Evolutionary conservation across 2,329 filamentous ascomycete species (phyloP).

Genomic region (Seiridium cupressi): DNA sequence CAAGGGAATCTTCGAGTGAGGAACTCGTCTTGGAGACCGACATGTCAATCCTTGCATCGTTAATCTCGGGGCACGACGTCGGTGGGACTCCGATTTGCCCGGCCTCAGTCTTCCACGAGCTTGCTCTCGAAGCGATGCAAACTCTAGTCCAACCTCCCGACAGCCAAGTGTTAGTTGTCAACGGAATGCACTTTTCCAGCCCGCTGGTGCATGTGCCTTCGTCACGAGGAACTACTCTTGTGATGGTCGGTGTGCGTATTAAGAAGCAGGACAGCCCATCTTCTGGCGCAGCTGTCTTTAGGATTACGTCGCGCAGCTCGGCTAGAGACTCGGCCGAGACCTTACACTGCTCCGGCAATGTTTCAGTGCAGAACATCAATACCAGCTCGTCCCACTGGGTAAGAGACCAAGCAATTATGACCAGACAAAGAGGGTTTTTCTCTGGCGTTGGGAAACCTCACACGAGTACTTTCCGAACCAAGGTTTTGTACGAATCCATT

Average conservation of each 20-base stretch:
- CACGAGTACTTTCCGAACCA: slow-evolving; percentile 11
- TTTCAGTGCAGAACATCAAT: background rate
- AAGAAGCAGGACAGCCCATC: background rate
- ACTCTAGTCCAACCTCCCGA: background rate
- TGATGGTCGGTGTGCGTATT: background rate
- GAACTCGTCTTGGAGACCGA: slow-evolving; percentile 1
- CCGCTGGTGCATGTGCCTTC: background rate
- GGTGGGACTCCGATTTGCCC: slow-evolving; percentile 9
- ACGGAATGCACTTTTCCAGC: slow-evolving; percentile 2
- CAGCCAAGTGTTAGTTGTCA: slow-evolving; percentile 2
- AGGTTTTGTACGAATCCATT: slow-evolving; percentile 12
- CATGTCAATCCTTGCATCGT: background rate
- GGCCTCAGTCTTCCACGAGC: slow-evolving; percentile 9
- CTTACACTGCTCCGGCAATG: background rate
- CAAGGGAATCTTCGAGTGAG: background rate
- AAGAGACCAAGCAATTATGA: background rate
- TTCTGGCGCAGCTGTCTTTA: background rate
- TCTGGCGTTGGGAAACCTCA: background rate
- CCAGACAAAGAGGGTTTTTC: slow-evolving; percentile 3
- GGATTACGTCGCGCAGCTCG: background rate
- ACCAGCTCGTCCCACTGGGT: background rate
- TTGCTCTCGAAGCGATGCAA: slow-evolving; percentile 5
- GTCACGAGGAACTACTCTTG: background rate
- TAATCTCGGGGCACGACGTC: slow-evolving; percentile 6
- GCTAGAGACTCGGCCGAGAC: background rate